Conservation (phyloP, 768 basidiomycete species). For the Termitomyces sp. region DNA sequence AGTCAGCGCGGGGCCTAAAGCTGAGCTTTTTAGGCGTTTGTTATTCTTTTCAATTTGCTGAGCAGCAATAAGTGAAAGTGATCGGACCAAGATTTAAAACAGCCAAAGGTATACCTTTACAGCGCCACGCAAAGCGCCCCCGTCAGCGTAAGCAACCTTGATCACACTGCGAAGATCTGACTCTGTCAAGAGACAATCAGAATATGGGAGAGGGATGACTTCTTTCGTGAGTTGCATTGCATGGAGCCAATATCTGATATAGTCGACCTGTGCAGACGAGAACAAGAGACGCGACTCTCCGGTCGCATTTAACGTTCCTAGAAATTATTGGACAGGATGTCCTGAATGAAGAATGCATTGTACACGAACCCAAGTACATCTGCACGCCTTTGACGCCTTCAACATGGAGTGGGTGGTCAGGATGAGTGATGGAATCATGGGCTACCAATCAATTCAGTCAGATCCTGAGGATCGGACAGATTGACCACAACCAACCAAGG, state of each 20-base stretch:
- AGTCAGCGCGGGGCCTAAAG: slow-evolving; percentile 39
- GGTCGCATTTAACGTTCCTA: slow-evolving; percentile 55
- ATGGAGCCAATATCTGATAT: slow-evolving; percentile 78
- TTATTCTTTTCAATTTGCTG: slow-evolving; percentile 79
- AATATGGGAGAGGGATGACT: slow-evolving; percentile 69
- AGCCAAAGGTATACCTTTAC: slow-evolving; percentile 42
- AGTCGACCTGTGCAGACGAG: slow-evolving; percentile 82
- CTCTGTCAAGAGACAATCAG: slow-evolving; percentile 64
- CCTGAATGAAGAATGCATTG: too few species aligned
- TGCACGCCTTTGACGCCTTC: slow-evolving; percentile 62
- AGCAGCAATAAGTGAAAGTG: not conserved
- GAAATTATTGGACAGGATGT: not conserved
- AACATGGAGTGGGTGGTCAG: slow-evolving; percentile 65
- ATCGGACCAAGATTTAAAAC: not conserved
- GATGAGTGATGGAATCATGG: slow-evolving; percentile 62
- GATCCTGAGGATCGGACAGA: not conserved
- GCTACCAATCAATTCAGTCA: slow-evolving; percentile 24
- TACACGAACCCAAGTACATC: slow-evolving; percentile 56
- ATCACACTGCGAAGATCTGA: slow-evolving; percentile 54
- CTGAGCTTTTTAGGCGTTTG: slow-evolving; percentile 61
- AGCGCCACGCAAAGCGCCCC: slow-evolving; percentile 47
- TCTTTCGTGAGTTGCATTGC: slow-evolving; percentile 61
- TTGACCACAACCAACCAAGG: slow-evolving; percentile 31
- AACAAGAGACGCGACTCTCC: slow-evolving; percentile 79
- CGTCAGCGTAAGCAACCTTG: slow-evolving; percentile 50